These are phyloP conservation scores for Persicaria maculosa DNA, from an alignment of 148 eudicot genomes.

Conservation along the genomic window DNA sequence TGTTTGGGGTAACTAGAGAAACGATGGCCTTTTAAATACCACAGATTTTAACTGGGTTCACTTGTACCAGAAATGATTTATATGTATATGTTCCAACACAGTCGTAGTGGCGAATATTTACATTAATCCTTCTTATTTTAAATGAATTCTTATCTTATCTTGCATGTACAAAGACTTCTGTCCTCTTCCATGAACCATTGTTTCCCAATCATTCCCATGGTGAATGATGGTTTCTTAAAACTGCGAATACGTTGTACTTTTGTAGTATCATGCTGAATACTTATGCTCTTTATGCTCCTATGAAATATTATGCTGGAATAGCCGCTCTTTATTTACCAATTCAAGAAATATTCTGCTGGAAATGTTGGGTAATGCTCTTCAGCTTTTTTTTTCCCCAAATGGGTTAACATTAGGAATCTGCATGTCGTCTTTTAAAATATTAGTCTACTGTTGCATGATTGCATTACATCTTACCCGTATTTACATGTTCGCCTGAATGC, in stretches of 20 bases:
- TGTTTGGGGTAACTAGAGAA: neutral
- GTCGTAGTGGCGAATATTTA: too few relatives aligned
- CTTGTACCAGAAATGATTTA: too few relatives aligned
- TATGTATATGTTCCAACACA: too few relatives aligned
- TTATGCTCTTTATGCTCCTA: neutral
- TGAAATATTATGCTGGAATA: neutral
- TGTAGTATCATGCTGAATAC: neutral
- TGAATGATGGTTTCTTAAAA: neutral
- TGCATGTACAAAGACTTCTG: neutral
- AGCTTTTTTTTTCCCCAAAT: neutral
- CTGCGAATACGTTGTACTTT: neutral
- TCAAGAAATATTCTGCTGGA: neutral
- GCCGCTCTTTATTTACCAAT: too few relatives aligned
- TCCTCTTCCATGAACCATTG: neutral
- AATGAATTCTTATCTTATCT: neutral
- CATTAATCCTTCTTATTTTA: too few relatives aligned
- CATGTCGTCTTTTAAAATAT: neutral
- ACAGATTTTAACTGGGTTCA: too few relatives aligned
- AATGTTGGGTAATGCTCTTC: neutral
- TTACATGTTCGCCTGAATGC: neutral
- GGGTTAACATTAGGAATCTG: neutral
- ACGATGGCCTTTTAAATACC: neutral
- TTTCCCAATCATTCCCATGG: neutral
- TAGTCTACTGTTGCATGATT: neutral
- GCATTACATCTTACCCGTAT: neutral